phyloP scores from a whole-genome alignment of 108 stramenopile species.

The Cyclotella baltica region DNA sequence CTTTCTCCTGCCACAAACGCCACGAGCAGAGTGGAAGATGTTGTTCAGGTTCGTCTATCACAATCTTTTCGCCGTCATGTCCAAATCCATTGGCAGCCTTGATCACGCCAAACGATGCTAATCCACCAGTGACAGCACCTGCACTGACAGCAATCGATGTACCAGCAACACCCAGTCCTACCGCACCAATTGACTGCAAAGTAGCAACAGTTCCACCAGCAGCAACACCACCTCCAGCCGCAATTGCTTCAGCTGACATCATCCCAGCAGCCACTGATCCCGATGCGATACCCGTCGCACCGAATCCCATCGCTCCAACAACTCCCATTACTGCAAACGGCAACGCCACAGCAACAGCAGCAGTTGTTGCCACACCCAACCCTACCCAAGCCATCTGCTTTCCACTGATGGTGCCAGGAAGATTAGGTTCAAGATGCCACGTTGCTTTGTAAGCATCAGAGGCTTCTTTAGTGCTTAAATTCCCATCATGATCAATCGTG shows the following conservation, averaged over 20 bases:
- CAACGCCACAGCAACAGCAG: slow-evolving; percentile 22
- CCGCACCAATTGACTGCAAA: slow-evolving; percentile 25
- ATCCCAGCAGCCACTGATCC: slow-evolving; percentile 21
- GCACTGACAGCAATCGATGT: slow-evolving; percentile 2
- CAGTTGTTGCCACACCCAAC: slow-evolving; percentile 1
- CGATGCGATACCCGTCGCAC: slow-evolving; percentile 17
- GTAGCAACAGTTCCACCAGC: slow-evolving; percentile 37
- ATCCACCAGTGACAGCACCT: slow-evolving; percentile 15
- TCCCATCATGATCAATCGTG: slow-evolving; percentile 7
- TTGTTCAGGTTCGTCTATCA: background rate
- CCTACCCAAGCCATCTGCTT: slow-evolving; percentile 17
- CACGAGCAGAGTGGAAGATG: slow-evolving; percentile 23
- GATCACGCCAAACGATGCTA: background rate
- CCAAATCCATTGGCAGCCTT: background rate
- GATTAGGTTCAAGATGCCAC: slow-evolving; percentile 33
- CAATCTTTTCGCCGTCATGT: background rate
- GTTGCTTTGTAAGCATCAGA: slow-evolving; percentile 8
- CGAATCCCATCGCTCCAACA: slow-evolving; percentile 25
- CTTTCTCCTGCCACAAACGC: slow-evolving; percentile 24
- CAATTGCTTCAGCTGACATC: slow-evolving; percentile 29
- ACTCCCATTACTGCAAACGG: slow-evolving; percentile 34
- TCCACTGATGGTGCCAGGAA: slow-evolving; percentile 21
- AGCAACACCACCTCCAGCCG: slow-evolving; percentile 11
- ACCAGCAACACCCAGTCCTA: slow-evolving; percentile 20
- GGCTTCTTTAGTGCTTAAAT: slow-evolving; percentile 2